A percentile compares a stretch with the other conserved stretches of the same genome.
phyloP scores from a whole-genome alignment of 2,329 filamentous ascomycete genomes.

The Huntiella omanensis region DNA sequence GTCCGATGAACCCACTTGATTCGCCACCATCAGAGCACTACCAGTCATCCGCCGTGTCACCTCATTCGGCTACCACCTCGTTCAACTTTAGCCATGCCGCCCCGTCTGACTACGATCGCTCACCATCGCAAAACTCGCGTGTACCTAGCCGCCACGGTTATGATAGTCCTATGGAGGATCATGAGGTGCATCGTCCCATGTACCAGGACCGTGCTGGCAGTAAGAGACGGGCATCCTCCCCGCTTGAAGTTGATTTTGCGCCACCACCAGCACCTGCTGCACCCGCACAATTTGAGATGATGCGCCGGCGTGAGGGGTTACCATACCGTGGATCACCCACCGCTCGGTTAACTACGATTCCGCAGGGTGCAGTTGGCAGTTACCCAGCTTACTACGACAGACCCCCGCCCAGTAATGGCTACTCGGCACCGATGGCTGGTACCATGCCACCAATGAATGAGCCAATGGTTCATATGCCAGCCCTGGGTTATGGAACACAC shows the following conservation, averaged over 20 bases:
- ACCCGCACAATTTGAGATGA: constrained; percentile 23
- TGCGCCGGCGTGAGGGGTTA: constrained; percentile 28
- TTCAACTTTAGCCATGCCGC: constrained; percentile 25
- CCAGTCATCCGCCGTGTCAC: constrained; percentile 30
- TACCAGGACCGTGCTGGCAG: constrained; percentile 33
- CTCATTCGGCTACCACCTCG: constrained; percentile 25
- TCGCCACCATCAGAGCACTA: constrained; percentile 25
- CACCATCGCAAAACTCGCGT: constrained; percentile 27
- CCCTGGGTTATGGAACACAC: constrained; percentile 14
- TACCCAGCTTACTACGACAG: constrained; percentile 28
- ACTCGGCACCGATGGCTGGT: constrained; percentile 21
- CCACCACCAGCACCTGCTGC: constrained; percentile 22
- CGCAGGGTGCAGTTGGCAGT: constrained; percentile 26
- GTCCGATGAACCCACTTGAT: constrained; percentile 16
- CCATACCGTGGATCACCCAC: constrained; percentile 33
- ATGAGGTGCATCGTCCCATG: constrained; percentile 21
- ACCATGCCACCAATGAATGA: constrained; percentile 31
- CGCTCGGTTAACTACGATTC: constrained; percentile 27
- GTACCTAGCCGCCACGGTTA: constrained; percentile 21
- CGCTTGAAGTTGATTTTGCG: constrained; percentile 28
- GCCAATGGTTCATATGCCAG: constrained; percentile 30
- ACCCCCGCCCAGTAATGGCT: constrained; percentile 23
- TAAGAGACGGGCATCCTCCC: constrained; percentile 38
- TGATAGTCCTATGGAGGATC: constrained; percentile 27
- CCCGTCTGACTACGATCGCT: constrained; percentile 27